Conservation (phyloP, 1,284 basidiomycete species). For the Ganoderma resinaceum region DNA sequence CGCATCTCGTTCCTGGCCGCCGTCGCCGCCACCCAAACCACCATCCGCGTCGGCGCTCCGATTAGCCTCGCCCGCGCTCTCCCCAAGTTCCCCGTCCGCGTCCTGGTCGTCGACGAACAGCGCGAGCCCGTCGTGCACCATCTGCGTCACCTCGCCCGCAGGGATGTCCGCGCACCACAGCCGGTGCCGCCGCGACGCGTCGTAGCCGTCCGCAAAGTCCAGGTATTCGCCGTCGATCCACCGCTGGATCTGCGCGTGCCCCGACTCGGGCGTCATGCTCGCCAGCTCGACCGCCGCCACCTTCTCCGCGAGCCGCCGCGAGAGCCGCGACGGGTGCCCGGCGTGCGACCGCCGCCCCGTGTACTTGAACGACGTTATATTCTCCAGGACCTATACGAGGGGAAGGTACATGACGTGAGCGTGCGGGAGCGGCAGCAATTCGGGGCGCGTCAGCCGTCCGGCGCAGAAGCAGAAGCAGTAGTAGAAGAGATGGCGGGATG, state of each 20-base stretch:
- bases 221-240: slow-evolving; percentile 31
- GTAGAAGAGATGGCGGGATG: not conserved
- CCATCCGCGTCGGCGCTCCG: not conserved
- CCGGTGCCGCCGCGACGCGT: slow-evolving; percentile 25
- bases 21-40: not conserved
- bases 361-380: slow-evolving; percentile 41
- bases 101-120: slow-evolving; percentile 18
- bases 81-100: not conserved
- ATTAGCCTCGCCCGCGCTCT: not conserved
- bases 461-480: not conserved
- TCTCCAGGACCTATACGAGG: slow-evolving; percentile 41
- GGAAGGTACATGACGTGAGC: slow-evolving; percentile 1
- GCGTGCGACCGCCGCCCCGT: slow-evolving; percentile 34
- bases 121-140: slow-evolving; percentile 33
- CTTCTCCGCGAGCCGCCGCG: slow-evolving; percentile 37
- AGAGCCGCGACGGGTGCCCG: slow-evolving; percentile 32
- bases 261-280: slow-evolving; percentile 17
- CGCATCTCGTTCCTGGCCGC: not conserved
- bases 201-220: slow-evolving; percentile 38
- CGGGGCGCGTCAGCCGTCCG: not conserved
- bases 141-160: slow-evolving; percentile 35
- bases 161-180: slow-evolving; percentile 38
- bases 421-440: not conserved
- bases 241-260: slow-evolving; percentile 24
- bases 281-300: slow-evolving; percentile 29